Conservation (phyloP, 768 basidiomycete species). For the Podaxis sp. region DNA sequence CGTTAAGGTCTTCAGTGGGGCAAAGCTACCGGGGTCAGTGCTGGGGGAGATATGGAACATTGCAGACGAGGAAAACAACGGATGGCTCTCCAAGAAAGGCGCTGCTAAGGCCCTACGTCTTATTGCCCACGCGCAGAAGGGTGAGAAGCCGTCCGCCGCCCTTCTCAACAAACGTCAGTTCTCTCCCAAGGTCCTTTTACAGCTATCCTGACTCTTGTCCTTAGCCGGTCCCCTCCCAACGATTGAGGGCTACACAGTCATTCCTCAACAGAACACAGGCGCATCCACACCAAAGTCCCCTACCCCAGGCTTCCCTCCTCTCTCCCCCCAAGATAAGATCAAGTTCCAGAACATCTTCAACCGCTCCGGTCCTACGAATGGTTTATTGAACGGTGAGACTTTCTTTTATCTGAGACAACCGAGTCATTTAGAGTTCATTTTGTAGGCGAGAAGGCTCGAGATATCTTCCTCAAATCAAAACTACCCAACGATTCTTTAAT, state of each 20-base stretch:
- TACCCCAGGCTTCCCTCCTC: constrained; percentile 53
- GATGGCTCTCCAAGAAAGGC: constrained; percentile 84
- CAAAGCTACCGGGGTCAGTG: constrained; percentile 69
- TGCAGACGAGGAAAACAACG: constrained; percentile 91
- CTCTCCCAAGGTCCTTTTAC: constrained; percentile 5
- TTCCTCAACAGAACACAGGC: constrained; percentile 58
- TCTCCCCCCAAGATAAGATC: constrained; percentile 75
- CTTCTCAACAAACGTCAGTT: constrained; percentile 68
- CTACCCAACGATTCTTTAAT: constrained; percentile 82
- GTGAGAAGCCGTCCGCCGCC: constrained; percentile 59
- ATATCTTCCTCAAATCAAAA: constrained; percentile 89
- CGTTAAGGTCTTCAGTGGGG: constrained; percentile 78
- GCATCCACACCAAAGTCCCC: constrained; percentile 62
- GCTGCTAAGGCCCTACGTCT: constrained; percentile 86
- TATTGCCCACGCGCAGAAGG: constrained; percentile 91
- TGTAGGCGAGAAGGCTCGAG: constrained; percentile 81
- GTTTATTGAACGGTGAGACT: constrained; percentile 70
- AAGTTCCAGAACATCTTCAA: constrained; percentile 83
- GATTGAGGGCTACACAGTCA: constrained; percentile 64
- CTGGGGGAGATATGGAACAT: constrained; percentile 94
- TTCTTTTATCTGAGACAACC: background rate
- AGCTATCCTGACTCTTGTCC: constrained; percentile 15
- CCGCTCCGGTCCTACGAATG: constrained; percentile 65
- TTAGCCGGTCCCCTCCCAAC: constrained; percentile 81
- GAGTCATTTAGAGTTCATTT: background rate